Percentiles rank a stretch among this genome's conserved stretches.
phyloP scores from a whole-genome alignment of 2,329 filamentous ascomycete species.

The Venturia oleaginea region DNA sequence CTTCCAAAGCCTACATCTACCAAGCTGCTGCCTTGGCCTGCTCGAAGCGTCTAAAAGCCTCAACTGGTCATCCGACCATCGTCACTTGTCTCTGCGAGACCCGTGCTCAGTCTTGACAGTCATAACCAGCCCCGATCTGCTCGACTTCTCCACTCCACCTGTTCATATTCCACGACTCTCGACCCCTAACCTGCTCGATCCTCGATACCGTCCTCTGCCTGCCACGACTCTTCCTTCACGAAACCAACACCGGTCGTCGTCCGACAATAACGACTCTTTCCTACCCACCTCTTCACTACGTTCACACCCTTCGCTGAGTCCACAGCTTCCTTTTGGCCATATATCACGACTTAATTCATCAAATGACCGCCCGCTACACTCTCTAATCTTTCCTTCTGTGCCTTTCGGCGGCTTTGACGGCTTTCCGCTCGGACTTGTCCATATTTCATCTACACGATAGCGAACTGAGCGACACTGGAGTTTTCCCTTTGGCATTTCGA shows the following conservation, averaged over 20 bases:
- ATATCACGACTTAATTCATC: slow-evolving; percentile 2
- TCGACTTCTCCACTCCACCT: not conserved
- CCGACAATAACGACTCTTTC: slow-evolving; percentile 11
- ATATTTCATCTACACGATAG: slow-evolving; percentile 1
- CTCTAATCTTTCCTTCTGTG: slow-evolving; percentile 11
- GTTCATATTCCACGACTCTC: not conserved
- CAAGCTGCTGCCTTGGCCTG: slow-evolving; percentile 6
- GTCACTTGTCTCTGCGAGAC: slow-evolving; percentile 1
- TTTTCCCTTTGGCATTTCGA: slow-evolving; percentile 5
- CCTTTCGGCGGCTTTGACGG: slow-evolving; percentile 9
- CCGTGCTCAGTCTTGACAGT: slow-evolving; percentile 1
- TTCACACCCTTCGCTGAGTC: slow-evolving; percentile 5
- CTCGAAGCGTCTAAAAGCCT: slow-evolving; percentile 3
- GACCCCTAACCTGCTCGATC: not conserved
- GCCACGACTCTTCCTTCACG: slow-evolving; percentile 4
- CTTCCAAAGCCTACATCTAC: not conserved
- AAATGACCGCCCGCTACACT: slow-evolving; percentile 12
- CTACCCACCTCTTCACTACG: not conserved
- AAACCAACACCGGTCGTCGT: slow-evolving; percentile 10
- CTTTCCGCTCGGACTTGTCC: slow-evolving; percentile 3
- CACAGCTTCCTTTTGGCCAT: not conserved
- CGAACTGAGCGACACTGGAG: slow-evolving; percentile 11
- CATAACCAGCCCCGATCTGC: not conserved
- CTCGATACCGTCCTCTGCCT: not conserved
- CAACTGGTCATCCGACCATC: not conserved